These are phyloP conservation scores for Cercospora sp. DNA, from an alignment of 2,329 filamentous ascomycete species.

Conservation along the genomic window DNA sequence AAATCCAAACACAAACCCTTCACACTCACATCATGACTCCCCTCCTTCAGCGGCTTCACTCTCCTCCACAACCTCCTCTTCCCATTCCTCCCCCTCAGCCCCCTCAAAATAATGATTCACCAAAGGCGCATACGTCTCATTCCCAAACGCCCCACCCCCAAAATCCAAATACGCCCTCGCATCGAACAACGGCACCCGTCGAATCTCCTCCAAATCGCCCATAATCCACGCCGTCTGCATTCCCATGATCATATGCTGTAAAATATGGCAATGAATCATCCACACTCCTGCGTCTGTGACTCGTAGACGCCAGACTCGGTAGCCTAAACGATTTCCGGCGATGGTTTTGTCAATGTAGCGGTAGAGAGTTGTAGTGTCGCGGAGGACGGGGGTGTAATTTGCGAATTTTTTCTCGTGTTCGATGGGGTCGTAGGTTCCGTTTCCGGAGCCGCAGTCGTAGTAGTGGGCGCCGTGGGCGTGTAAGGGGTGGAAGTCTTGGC, in stretches of 20 bases:
- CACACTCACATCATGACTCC: neutral
- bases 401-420: conserved; percentile 50
- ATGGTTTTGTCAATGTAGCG: conserved; percentile 50
- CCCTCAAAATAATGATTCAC: conserved; percentile 29
- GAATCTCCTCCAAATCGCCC: conserved; percentile 46
- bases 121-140: conserved; percentile 28
- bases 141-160: conserved; percentile 48
- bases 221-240: conserved; percentile 52
- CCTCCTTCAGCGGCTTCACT: neutral
- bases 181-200: conserved; percentile 35
- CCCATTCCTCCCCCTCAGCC: conserved; percentile 9
- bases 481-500: conserved; percentile 53
- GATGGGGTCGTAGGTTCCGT: conserved; percentile 54
- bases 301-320: conserved; percentile 62
- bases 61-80: neutral
- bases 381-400: conserved; percentile 43
- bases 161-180: conserved; percentile 48
- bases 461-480: conserved; percentile 58
- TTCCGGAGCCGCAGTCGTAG: conserved; percentile 56
- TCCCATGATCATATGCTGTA: conserved; percentile 61
- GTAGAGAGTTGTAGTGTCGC: conserved; percentile 58
- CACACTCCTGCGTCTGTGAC: conserved; percentile 55
- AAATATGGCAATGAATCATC: conserved; percentile 63
- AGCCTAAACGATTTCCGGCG: conserved; percentile 51
- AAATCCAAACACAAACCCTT: too few species aligned